Evolutionary conservation across 352 stramenopile species (phyloP), one percentile per base, ranked within the genome.

Genomic region (Pythium monospermum): DNA sequence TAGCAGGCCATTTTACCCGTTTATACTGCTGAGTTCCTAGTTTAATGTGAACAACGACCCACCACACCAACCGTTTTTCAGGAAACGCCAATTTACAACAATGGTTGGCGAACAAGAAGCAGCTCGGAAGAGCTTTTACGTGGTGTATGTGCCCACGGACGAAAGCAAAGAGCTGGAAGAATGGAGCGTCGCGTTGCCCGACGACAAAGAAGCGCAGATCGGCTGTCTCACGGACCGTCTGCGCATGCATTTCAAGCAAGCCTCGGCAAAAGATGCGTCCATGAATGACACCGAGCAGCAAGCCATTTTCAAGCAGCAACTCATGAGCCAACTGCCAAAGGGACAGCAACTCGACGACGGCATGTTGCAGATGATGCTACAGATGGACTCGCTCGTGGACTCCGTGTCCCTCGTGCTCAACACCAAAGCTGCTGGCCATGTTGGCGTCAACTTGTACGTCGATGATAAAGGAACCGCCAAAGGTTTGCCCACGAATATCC

Each of bases 381-480:
- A 76, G 66, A 94, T 94, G 83, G 83, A 94, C 53, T 90, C 76
- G 38, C 70, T 94, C 11, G 83, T 94, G 55, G 85, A 95, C 56
- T 91, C 85, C 39, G 74, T 95, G 21, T 80, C 83, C n/a, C 71
- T 95, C 21, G 73, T 93, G 53, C 67, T 89, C 48, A 95, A 95
- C 69, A 83, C 75, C 42, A 65, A 66, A 27, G 77, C 75, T 3
- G 74, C 80, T 26, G 57, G 68, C 38, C 76, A 92, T 61, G 61
- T 95, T 13, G 83, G 82, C 16, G 50, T 95, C 38, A 95, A 94
- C 61, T 84, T 95, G 76, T 95, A 95, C 57, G 85, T 95, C 41
- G 85, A 95, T 57, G 85, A 95, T 64, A 95, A 92, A 56, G 85
- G 85, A 47, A 92, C 83, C 12, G 81, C 85, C 41, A 95, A 95